These are phyloP conservation scores for Sanghuangporus sanghuang DNA, from an alignment of 1,284 basidiomycete species.

Conservation along the genomic window DNA sequence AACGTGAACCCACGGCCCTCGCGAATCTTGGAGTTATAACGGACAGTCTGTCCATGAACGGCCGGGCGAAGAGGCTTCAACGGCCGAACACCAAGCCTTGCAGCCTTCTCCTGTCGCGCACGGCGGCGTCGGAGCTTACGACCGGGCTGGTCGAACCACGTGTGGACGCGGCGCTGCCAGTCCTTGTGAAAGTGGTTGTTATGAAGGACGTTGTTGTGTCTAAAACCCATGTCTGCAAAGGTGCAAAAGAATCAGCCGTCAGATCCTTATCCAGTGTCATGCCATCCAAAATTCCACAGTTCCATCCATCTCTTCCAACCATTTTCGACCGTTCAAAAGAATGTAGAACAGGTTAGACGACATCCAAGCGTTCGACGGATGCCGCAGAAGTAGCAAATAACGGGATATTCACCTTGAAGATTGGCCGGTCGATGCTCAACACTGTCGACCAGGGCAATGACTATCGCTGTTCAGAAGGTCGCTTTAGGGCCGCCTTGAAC, in stretches of 20 bases:
- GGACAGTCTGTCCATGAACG: conserved; percentile 93
- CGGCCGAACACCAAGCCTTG: conserved; percentile 89
- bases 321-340: background rate
- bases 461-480: background rate
- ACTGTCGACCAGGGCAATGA: background rate
- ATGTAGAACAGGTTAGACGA: background rate
- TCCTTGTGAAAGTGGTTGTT: conserved; percentile 98
- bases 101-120: conserved; percentile 90
- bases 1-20: conserved; percentile 97
- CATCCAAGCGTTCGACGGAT: background rate
- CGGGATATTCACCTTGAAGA: background rate
- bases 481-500: background rate
- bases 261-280: background rate
- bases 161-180: conserved; percentile 92
- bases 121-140: conserved; percentile 95
- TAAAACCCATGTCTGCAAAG: conserved; percentile 59
- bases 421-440: background rate
- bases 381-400: background rate
- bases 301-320: background rate
- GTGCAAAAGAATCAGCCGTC: conserved; percentile 1
- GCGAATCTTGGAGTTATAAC: conserved; percentile 98
- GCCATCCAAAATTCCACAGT: background rate
- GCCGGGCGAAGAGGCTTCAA: conserved; percentile 92
- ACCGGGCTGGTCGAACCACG: conserved; percentile 99
- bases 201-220: conserved; percentile 86